Conservation (phyloP, 192 early-diverging fungal species). For the Funneliformis geosporum region DNA sequence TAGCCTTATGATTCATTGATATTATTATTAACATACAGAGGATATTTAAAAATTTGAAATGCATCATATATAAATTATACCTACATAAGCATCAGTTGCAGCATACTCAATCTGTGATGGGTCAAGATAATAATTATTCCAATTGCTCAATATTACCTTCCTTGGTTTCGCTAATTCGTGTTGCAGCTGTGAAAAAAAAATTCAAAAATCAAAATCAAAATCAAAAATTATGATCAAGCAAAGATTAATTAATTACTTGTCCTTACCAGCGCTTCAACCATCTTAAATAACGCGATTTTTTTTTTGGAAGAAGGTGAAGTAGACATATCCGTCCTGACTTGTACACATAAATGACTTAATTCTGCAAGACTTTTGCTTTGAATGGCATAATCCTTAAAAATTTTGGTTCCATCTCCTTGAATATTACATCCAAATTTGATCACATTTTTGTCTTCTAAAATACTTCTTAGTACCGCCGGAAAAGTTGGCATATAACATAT, state of each 20-base stretch:
- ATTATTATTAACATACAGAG: too few relatives aligned
- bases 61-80: not conserved
- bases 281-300: not conserved
- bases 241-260: not conserved
- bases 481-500: not conserved
- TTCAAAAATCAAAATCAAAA: too few relatives aligned
- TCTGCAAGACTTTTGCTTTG: not conserved
- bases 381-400: not conserved
- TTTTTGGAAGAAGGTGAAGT: not conserved
- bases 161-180: not conserved
- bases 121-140: not conserved
- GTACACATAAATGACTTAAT: not conserved
- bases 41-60: not conserved
- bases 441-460: not conserved
- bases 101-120: not conserved
- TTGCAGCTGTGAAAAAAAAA: not conserved
- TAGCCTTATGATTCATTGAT: too few relatives aligned
- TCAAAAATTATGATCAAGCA: not conserved
- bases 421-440: constrained; percentile 8
- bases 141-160: not conserved
- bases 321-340: not conserved
- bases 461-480: not conserved
- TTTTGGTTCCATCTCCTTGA: not conserved
- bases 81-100: constrained; percentile 1
- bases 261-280: not conserved